Evolutionary conservation across 257 asterid species (phyloP).

Genomic region (Petrea volubilis): DNA sequence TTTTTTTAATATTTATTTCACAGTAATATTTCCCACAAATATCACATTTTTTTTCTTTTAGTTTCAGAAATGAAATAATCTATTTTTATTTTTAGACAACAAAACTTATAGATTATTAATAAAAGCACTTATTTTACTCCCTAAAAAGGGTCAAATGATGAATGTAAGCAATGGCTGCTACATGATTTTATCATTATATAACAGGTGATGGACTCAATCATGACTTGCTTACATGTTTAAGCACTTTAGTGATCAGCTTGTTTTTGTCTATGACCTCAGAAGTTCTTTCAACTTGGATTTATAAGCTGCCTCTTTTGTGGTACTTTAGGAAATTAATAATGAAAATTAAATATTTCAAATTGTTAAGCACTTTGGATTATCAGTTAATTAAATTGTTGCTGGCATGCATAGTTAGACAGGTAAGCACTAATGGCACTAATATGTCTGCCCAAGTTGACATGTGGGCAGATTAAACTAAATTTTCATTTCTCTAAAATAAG

Average conservation of each 20-base stretch:
- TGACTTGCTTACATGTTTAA: slow-evolving; percentile 31
- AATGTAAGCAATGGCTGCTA: not conserved
- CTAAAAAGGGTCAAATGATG: not conserved
- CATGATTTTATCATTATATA: slow-evolving; percentile 15
- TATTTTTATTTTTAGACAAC: not conserved
- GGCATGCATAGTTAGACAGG: slow-evolving; percentile 31
- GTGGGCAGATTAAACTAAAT: slow-evolving; percentile 19
- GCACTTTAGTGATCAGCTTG: slow-evolving; percentile 8
- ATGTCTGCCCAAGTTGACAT: slow-evolving; percentile 26
- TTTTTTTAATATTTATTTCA: too few relatives aligned
- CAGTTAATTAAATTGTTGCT: slow-evolving; percentile 8
- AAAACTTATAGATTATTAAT: not conserved
- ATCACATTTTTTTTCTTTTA: too few relatives aligned
- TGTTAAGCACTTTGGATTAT: slow-evolving; percentile 13
- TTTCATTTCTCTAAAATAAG: not conserved
- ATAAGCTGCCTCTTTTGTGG: not conserved
- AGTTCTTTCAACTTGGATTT: slow-evolving; percentile 13
- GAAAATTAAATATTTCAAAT: not conserved
- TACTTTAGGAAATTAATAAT: slow-evolving; percentile 2
- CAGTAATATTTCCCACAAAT: too few relatives aligned
- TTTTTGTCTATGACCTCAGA: slow-evolving; percentile 18
- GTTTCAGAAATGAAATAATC: too few relatives aligned
- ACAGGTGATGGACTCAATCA: slow-evolving; percentile 22
- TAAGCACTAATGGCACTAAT: slow-evolving; percentile 16
- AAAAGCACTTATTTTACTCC: too few relatives aligned